A percentile compares a stretch with the other conserved stretches of the same genome.
phyloP scores from a whole-genome alignment of 106 monocot genomes.

The Vanilla planifolia region DNA sequence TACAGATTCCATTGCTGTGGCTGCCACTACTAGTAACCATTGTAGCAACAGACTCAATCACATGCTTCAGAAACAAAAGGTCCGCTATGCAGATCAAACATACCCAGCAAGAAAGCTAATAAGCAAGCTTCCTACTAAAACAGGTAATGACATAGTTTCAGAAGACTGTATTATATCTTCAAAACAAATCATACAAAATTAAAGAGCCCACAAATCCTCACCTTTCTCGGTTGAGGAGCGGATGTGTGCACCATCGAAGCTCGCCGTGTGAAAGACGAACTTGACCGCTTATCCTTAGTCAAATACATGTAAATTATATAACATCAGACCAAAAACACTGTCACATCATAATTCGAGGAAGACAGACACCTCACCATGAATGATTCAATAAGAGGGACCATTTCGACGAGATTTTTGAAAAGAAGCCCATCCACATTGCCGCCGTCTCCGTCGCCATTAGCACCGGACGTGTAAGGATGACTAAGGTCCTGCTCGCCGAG shows the following conservation, averaged over 20 bases:
- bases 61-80: too few species aligned
- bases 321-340: neutral
- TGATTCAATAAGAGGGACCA: conserved; percentile 91
- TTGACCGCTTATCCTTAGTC: conserved; percentile 24
- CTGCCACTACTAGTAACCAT: too few species aligned
- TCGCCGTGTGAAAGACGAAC: conserved; percentile 33
- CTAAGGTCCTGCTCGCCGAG: too few species aligned
- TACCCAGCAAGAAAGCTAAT: too few species aligned
- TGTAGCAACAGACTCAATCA: too few species aligned
- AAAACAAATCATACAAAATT: too few species aligned
- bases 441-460: conserved; percentile 7
- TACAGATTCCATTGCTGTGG: too few species aligned
- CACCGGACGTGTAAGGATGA: neutral
- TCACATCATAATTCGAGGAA: neutral
- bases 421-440: conserved; percentile 71
- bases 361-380: conserved; percentile 54
- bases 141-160: too few species aligned
- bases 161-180: too few species aligned
- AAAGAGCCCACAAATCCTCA: neutral
- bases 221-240: conserved; percentile 15
- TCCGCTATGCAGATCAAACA: too few species aligned
- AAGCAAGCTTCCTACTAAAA: too few species aligned
- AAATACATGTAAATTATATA: conserved; percentile 1
- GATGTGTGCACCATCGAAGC: conserved; percentile 44
- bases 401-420: conserved; percentile 89